Conservation (phyloP, 768 basidiomycete genomes). For the Daedaleopsis sinensis region DNA sequence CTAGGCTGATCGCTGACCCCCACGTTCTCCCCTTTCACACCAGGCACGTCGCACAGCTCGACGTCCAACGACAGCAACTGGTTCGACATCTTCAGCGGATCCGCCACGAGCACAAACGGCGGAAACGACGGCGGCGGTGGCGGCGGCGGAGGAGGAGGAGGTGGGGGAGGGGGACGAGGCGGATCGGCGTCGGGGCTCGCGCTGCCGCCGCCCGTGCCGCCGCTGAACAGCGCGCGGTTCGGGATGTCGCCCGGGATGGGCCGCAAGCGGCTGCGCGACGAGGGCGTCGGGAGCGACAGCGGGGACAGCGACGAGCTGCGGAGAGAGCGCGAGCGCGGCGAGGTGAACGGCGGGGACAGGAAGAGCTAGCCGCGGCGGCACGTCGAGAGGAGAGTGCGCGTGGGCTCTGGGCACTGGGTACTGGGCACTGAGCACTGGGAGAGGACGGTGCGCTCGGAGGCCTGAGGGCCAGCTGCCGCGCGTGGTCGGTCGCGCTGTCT, state of each 20-base stretch:
- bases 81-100: constrained; percentile 25
- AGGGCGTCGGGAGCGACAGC: constrained; percentile 12
- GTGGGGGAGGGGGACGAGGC: too few relatives aligned
- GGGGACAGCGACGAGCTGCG: constrained; percentile 15
- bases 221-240: constrained; percentile 21
- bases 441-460: neutral
- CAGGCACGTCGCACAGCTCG: constrained; percentile 14
- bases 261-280: constrained; percentile 24
- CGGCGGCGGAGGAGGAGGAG: neutral
- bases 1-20: neutral
- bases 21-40: neutral
- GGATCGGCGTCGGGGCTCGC: neutral
- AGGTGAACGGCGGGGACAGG: constrained; percentile 5
- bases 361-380: constrained; percentile 7
- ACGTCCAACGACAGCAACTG: constrained; percentile 13
- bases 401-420: too few relatives aligned
- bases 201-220: constrained; percentile 18
- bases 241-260: constrained; percentile 15
- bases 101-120: neutral
- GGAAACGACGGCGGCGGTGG: neutral
- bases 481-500: neutral
- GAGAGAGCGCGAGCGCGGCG: neutral
- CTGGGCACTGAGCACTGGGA: too few relatives aligned
- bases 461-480: neutral
- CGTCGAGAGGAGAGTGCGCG: too few relatives aligned